Base-by-base conservation (phyloP, 257 asterid species). In the Nicotiana benthamiana region DNA sequence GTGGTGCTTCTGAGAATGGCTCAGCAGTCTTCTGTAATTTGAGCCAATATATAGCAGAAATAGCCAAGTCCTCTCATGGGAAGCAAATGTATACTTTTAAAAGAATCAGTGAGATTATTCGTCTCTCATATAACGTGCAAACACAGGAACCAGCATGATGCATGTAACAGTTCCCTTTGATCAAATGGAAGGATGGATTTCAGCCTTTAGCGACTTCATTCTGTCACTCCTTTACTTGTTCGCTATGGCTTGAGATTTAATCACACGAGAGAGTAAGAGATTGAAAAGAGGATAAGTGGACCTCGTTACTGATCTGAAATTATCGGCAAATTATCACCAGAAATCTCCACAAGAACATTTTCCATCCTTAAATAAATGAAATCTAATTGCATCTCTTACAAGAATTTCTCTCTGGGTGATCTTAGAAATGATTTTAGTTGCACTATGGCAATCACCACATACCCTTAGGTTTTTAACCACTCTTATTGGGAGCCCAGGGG, bases 321-420 rank as follows among this genome's bases (percentile, higher is more conserved):
- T 15, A 59, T 8, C 52, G 20, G 46, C 3, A 40, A 68, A 54
- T 28, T 30, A 64, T 83, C 89, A 87, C 90, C 88, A 89, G 77
- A 87, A 87, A 81, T 87, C 90, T 60, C 90, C 89, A 80, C 88
- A 87, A 54, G 92, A 89, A 75, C 92, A 89, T 79, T 34, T 68
- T 75, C 89, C 90, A 22, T 85, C 85, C 70, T 89, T 85, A 78
- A 85, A 89, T 54, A 87, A 82, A 85, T 89, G 90, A 75, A 85
- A 89, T 7, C 85, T 83, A 9, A 85, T 83, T 11, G 88, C 82
- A 87, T 89, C 90, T 82, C 92, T 75, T 28, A 85, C 88, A 53
- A 89, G 84, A 81, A 87, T 89, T 83, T 87, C 88, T 80, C 90
- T 85, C 30, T 67, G 46, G 43, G 90, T 89, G 76, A 89, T 87